Base-by-base conservation (phyloP, 352 stramenopile species). In the Globisporangium echinulatum region DNA sequence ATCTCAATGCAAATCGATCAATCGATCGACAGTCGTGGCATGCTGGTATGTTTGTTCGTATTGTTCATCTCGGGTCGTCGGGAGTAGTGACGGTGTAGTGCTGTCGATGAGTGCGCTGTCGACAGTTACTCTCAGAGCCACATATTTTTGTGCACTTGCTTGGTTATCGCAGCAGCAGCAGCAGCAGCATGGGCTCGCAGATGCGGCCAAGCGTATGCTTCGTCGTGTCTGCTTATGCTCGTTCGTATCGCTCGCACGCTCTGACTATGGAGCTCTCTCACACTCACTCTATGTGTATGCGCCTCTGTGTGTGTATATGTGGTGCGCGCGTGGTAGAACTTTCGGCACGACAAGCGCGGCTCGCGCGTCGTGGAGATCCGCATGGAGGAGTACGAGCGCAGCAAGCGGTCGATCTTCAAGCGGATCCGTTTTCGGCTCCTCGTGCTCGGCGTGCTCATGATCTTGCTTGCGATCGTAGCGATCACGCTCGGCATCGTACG, bases 331-430 rank as follows among this genome's bases (percentile, higher is more conserved):
- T 57, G 17, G 7, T 17, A 90, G 80, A 90, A 78, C 62, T 90
- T 92, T 56, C 79, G 77, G 39, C 77, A 90, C 46, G 73, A 83
- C 50, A 75, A 73, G 62, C 75, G 75, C 19, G 72, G 77, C 7
- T 70, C 70, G 8, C 69, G 76, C n/a, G 75, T 90, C 36, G 83
- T 92, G 25, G 79, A 92, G 49, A 72, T 92, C 50, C 74, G 70
- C 46, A 81, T 77, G 58, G 74, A 85, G 43, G 83, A 92, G 62
- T 90, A 90, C 49, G 65, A 86, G 61, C 71, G 77, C 56, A 88
- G 72, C 64, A 92, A 92, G 62, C 72, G 69, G 11, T 79, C 71
- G 8, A 87, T 90, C 19, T 71, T 92, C 33, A 81, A 82, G 56
- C 90, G 82, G 54, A 90, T 92, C 56, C 79, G 79, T 17, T 76